These are phyloP conservation scores for Arctium minus DNA, from an alignment of 129 eudicot genomes.

Conservation along the genomic window DNA sequence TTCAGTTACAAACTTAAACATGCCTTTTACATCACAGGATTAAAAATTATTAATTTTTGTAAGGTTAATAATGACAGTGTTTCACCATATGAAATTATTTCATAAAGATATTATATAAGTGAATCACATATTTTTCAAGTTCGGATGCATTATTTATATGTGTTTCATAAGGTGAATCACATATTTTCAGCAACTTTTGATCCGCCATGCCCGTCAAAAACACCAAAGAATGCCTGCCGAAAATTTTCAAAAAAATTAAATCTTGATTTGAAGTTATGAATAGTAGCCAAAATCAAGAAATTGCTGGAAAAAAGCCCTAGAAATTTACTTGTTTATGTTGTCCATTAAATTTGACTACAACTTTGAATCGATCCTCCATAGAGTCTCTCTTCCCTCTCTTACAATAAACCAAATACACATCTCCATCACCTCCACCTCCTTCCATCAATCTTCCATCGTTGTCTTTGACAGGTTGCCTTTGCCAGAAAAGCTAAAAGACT, in stretches of 20 bases:
- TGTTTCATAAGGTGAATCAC: too few relatives aligned
- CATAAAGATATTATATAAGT: too few relatives aligned
- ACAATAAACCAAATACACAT: slow-evolving; percentile 78
- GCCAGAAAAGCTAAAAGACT: slow-evolving; percentile 19
- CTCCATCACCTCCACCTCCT: slow-evolving; percentile 57
- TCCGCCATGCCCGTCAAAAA: slow-evolving; percentile 96
- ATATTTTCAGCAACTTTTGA: slow-evolving; percentile 61
- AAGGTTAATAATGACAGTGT: too few relatives aligned
- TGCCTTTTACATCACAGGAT: too few relatives aligned
- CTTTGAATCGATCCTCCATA: slow-evolving; percentile 85
- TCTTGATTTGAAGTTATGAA: not conserved
- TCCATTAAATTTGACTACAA: slow-evolving; percentile 39
- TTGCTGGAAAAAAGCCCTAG: not conserved
- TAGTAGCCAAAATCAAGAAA: not conserved
- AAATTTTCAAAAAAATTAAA: not conserved
- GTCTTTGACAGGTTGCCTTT: not conserved
- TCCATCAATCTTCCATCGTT: slow-evolving; percentile 21
- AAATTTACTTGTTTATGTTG: slow-evolving; percentile 60
- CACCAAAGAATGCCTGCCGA: slow-evolving; percentile 75
- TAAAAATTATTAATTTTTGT: too few relatives aligned
- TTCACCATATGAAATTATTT: too few relatives aligned
- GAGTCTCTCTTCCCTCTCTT: slow-evolving; percentile 70
- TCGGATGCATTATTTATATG: too few relatives aligned
- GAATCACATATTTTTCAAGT: too few relatives aligned
- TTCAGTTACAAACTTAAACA: too few relatives aligned